Evolutionary conservation across 345 rosid genomes (phyloP).

Genomic region (Lenwebbia sp.): DNA sequence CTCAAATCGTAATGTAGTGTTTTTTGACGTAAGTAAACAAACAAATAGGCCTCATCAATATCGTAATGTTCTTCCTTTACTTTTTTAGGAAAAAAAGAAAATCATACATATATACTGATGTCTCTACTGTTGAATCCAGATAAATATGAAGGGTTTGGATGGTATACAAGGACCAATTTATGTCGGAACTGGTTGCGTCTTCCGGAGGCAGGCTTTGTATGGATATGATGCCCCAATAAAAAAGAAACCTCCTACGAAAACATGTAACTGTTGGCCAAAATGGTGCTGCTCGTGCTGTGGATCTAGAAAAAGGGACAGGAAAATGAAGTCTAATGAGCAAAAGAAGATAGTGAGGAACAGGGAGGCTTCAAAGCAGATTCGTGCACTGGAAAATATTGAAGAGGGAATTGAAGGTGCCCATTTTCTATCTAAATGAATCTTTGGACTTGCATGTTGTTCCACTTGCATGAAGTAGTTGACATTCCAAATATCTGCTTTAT

Average conservation of each 20-base stretch:
- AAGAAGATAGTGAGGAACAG: constrained; percentile 40
- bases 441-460: neutral
- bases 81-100: neutral
- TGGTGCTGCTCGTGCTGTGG: constrained; percentile 50
- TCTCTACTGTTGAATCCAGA: constrained; percentile 26
- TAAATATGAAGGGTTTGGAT: constrained; percentile 93
- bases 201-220: constrained; percentile 80
- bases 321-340: constrained; percentile 22
- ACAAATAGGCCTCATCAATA: neutral
- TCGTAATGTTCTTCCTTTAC: neutral
- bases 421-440: neutral
- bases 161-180: constrained; percentile 93
- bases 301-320: constrained; percentile 41
- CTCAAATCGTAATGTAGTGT: constrained; percentile 75
- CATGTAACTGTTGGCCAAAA: constrained; percentile 83
- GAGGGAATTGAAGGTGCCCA: constrained; percentile 45
- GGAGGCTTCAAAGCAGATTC: constrained; percentile 59
- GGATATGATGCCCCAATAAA: constrained; percentile 72
- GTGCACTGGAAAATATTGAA: constrained; percentile 62
- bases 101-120: neutral
- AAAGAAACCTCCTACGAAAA: constrained; percentile 61
- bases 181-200: constrained; percentile 92
- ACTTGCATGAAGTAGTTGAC: neutral
- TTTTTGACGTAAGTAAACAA: constrained; percentile 53
- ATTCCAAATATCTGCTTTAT: neutral